These are phyloP conservation scores for Leptosphaerulina australis DNA, from an alignment of 2,329 filamentous ascomycete species.

Conservation along the genomic window DNA sequence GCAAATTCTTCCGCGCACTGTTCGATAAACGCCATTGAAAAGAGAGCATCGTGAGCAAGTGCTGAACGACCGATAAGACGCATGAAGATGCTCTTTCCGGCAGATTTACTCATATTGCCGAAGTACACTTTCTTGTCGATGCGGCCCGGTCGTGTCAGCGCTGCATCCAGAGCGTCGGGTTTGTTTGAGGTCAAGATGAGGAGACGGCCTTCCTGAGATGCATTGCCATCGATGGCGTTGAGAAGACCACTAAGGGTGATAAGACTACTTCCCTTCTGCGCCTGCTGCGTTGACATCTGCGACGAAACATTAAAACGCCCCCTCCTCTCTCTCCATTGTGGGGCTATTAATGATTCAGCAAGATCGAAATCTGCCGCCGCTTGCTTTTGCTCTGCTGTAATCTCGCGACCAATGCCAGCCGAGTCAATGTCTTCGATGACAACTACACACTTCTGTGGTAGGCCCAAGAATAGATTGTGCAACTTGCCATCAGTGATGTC, in stretches of 20 bases:
- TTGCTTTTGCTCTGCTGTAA: not conserved
- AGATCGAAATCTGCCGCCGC: constrained; percentile 3
- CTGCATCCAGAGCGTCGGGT: constrained; percentile 73
- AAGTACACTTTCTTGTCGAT: constrained; percentile 83
- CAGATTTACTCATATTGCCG: constrained; percentile 30
- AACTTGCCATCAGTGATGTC: constrained; percentile 39
- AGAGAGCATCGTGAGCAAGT: constrained; percentile 24
- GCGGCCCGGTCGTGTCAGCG: constrained; percentile 73
- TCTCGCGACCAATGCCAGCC: constrained; percentile 38
- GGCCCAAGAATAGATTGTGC: constrained; percentile 37
- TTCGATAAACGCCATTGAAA: constrained; percentile 30
- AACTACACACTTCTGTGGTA: constrained; percentile 49
- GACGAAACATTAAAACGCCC: no score
- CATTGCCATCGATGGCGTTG: constrained; percentile 83
- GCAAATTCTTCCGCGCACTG: constrained; percentile 34
- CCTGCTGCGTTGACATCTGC: not conserved
- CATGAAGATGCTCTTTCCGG: constrained; percentile 37
- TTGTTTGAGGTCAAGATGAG: constrained; percentile 84
- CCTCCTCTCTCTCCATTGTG: constrained; percentile 9
- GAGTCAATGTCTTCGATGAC: constrained; percentile 52
- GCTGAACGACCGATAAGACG: constrained; percentile 38
- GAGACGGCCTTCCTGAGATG: constrained; percentile 76
- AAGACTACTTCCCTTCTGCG: constrained; percentile 19
- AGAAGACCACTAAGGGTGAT: constrained; percentile 71
- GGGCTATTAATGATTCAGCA: constrained; percentile 5